Base-by-base conservation (phyloP, 2,329 filamentous ascomycete genomes). In the Dryadomyces quercus-mongolicae region DNA sequence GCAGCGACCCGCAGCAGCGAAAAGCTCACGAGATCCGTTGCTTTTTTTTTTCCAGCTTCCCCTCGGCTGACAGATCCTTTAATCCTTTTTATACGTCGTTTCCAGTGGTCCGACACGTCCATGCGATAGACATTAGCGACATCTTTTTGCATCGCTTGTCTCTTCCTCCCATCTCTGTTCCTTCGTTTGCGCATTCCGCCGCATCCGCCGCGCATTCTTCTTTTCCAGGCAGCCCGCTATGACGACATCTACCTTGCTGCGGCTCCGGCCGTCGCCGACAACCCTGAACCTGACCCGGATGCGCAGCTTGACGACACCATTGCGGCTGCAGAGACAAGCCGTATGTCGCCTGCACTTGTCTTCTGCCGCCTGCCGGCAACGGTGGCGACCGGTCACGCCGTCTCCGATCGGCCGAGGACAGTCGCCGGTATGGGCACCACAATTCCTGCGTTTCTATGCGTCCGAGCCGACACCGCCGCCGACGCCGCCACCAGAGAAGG, bases 381-480 rank as follows among this genome's bases (percentile, higher is more conserved):
- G 4, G 12, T 45, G 16, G 43, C 13, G 13, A 45, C 13, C 18
- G 7, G 7, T 38, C 8, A 3, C n/a, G 47, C 16, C 20, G 48
- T 25, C 40, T 16, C 40, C 40, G 34, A 12, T 12, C 36, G 36
- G 10, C 36, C 36, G 36, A 31, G 25, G 25, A 31, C 25, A 31
- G 25, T 31, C 25, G 25, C 25, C 25, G 3, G 36, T 25, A 1
- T 18, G n/a, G 2, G 42, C 44, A 5, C 44, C 45, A 13, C 51
- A 20, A 8, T 40, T 21, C 4, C 38, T 57, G 49, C 58, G 58
- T 6, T 53, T 54, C 53, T 61, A 56, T 44, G 52, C 56, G 21
- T 40, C 53, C 2, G 51, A 50, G 42, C 54, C 58, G 46, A 36
- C 55, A 22, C 53, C 51, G 13, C 54, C 55, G 7, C 16, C 25